These are phyloP conservation scores for Endogone sp. DNA, from an alignment of 192 early-diverging fungal genomes.

Conservation along the genomic window DNA sequence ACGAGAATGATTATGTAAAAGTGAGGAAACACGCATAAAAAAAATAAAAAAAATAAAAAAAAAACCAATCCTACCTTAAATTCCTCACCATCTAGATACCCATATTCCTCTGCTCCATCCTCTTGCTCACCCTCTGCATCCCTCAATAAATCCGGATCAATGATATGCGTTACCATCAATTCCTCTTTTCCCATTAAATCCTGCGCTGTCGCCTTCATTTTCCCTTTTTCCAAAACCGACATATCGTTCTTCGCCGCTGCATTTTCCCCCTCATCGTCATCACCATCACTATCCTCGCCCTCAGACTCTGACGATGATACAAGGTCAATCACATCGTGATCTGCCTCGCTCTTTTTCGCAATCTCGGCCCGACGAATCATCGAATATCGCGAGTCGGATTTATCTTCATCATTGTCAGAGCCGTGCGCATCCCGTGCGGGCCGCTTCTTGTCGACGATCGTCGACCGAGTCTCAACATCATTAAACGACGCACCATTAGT, in stretches of 20 bases:
- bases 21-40: no score
- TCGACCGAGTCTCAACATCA: not conserved
- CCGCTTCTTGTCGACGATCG: not conserved
- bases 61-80: not conserved
- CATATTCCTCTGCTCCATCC: not conserved
- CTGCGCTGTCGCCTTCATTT: not conserved
- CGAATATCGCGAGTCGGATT: not conserved
- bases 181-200: not conserved
- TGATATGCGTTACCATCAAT: not conserved
- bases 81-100: not conserved
- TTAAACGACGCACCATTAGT: not conserved
- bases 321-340: not conserved
- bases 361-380: not conserved
- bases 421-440: not conserved
- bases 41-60: no score
- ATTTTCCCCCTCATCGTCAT: not conserved
- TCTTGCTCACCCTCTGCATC: not conserved
- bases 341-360: not conserved
- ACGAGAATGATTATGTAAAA: no score
- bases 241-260: not conserved
- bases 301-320: not conserved
- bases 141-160: not conserved
- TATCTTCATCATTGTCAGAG: not conserved
- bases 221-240: not conserved
- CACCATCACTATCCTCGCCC: not conserved